phyloP scores from a whole-genome alignment of 495 filamentous ascomycete species.

The Cryomyces antarcticus region DNA sequence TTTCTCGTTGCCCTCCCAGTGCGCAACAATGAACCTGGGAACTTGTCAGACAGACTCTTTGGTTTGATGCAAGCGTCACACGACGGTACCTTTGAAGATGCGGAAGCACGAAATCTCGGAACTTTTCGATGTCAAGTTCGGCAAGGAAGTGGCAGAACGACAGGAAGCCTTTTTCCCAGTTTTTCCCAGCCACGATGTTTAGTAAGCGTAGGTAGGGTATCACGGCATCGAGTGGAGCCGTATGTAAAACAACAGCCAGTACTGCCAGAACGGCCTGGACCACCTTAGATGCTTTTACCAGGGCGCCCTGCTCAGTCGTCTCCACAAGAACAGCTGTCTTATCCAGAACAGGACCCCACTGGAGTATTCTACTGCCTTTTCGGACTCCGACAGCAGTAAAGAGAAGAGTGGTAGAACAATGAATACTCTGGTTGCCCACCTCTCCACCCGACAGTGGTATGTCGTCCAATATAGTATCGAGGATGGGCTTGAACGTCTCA shows the following conservation, averaged over 20 bases:
- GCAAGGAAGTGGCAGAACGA: conserved; percentile 65
- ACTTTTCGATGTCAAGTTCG: conserved; percentile 51
- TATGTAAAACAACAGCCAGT: conserved; percentile 44
- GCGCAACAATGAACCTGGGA: conserved; percentile 37
- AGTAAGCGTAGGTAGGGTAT: conserved; percentile 42
- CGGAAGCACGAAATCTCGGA: conserved; percentile 53
- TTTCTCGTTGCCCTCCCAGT: conserved; percentile 40
- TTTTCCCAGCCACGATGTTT: conserved; percentile 38
- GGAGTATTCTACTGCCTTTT: conserved; percentile 49
- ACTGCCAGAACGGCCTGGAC: conserved; percentile 20
- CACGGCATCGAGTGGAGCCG: conserved; percentile 57
- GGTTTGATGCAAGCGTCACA: neutral
- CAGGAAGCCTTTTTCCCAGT: conserved; percentile 48
- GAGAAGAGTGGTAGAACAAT: conserved; percentile 37
- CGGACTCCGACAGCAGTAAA: conserved; percentile 51
- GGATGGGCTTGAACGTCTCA: conserved; percentile 43
- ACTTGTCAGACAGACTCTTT: conserved; percentile 8
- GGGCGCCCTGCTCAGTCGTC: neutral
- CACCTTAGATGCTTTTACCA: conserved; percentile 7
- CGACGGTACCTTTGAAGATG: conserved; percentile 51
- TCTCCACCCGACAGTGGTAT: neutral
- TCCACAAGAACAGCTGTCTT: conserved; percentile 16
- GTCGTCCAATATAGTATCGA: conserved; percentile 30
- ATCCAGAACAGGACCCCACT: conserved; percentile 49
- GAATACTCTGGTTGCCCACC: neutral